These are phyloP conservation scores for Claviceps quebecensis DNA, from an alignment of 2,329 filamentous ascomycete species.

Conservation along the genomic window DNA sequence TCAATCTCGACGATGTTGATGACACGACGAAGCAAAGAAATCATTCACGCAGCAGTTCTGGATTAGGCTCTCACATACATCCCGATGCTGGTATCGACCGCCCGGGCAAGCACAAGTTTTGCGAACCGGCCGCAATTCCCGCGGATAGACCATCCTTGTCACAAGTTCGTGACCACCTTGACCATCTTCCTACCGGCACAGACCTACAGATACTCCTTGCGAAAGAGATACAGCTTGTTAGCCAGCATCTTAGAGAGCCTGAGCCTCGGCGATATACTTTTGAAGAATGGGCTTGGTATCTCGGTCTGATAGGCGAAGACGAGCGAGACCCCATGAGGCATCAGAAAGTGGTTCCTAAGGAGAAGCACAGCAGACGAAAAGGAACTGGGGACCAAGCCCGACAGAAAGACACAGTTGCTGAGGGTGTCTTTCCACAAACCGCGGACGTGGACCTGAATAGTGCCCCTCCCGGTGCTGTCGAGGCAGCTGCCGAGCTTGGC, in stretches of 20 bases:
- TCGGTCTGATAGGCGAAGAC: slow-evolving; percentile 59
- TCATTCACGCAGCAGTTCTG: slow-evolving; percentile 1
- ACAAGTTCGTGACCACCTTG: slow-evolving; percentile 21
- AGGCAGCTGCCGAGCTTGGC: slow-evolving; percentile 3
- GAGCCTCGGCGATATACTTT: slow-evolving; percentile 57
- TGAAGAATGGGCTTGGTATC: slow-evolving; percentile 77
- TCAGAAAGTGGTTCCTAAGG: slow-evolving; percentile 22
- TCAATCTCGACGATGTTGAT: slow-evolving; percentile 3
- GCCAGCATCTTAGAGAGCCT: slow-evolving; percentile 43
- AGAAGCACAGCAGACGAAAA: slow-evolving; percentile 8
- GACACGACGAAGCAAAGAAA: background rate
- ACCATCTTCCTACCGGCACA: slow-evolving; percentile 26
- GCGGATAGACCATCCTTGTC: slow-evolving; percentile 19
- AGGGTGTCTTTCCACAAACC: background rate
- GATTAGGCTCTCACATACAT: background rate
- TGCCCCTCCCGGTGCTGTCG: slow-evolving; percentile 1
- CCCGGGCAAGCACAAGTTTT: slow-evolving; percentile 5
- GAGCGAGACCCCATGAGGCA: slow-evolving; percentile 38
- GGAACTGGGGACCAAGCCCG: background rate
- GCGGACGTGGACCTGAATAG: background rate
- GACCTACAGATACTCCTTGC: slow-evolving; percentile 54
- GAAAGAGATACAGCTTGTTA: slow-evolving; percentile 54
- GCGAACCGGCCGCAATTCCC: background rate
- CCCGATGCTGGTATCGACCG: background rate
- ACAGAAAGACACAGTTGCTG: background rate